Percentiles rank a stretch among this genome's conserved stretches.
Evolutionary conservation across 257 asterid species (phyloP).

Genomic region (Phtheirospermum japonicum): DNA sequence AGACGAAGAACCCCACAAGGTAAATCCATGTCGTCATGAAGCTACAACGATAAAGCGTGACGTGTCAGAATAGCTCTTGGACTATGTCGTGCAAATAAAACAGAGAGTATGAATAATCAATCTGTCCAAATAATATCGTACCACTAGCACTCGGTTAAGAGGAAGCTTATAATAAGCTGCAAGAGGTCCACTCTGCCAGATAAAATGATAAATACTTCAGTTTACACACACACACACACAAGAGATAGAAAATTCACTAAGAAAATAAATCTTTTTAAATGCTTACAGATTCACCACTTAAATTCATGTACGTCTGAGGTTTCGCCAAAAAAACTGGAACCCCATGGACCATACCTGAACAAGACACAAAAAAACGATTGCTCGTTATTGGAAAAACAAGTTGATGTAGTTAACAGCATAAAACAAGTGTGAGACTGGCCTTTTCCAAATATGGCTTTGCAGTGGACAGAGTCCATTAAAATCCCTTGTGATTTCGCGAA

Average conservation of each 20-base stretch:
- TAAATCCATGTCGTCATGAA: slow-evolving; percentile 90
- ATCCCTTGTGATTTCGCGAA: slow-evolving; percentile 66
- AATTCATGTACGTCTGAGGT: slow-evolving; percentile 93
- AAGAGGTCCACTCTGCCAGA: slow-evolving; percentile 80
- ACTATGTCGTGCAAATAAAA: slow-evolving; percentile 17
- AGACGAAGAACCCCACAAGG: slow-evolving; percentile 98
- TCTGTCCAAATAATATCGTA: slow-evolving; percentile 27
- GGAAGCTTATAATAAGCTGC: slow-evolving; percentile 97
- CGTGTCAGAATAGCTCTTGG: slow-evolving; percentile 15
- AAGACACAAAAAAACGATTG: slow-evolving; percentile 12
- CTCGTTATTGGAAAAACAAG: too few relatives aligned
- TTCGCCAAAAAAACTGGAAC: slow-evolving; percentile 83
- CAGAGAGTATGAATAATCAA: slow-evolving; percentile 19
- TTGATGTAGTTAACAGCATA: too few relatives aligned
- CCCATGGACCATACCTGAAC: slow-evolving; percentile 64
- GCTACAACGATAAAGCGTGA: slow-evolving; percentile 48
- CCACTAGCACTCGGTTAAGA: slow-evolving; percentile 89
- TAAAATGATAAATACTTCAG: slow-evolving; percentile 19
- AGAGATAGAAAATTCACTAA: background rate
- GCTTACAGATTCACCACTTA: slow-evolving; percentile 92
- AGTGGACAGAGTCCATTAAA: slow-evolving; percentile 65
- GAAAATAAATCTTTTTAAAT: slow-evolving; percentile 1
- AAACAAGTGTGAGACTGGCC: slow-evolving; percentile 46
- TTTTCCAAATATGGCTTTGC: slow-evolving; percentile 88
- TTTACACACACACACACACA: background rate